Evolutionary conservation across 2,329 filamentous ascomycete genomes (phyloP), one percentile per base, ranked within the genome.

Genomic region (Cladophialophora exuberans): DNA sequence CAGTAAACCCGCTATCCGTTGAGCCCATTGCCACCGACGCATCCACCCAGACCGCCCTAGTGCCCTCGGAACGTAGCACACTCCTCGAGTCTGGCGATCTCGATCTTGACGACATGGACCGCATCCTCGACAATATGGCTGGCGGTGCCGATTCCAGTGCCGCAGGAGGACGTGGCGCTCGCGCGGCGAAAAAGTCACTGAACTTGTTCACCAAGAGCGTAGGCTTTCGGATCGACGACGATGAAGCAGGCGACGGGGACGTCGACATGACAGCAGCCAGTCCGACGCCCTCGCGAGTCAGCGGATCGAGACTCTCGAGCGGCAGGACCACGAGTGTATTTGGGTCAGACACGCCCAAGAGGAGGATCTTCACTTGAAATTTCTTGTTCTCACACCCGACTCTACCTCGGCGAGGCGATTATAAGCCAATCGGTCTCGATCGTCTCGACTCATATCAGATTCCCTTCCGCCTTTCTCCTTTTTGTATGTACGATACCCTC

Each of bases 71-170:
- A 43, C 73, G 77, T n/a, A n/a, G n/a, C 57, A 57, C 70, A 25
- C 71, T 72, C 62, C 68, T 78, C 10, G 70, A 63, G 39, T 67
- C 67, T 41, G 75, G 75, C 38, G 72, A 76, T 49, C 68, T 79
- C 13, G 75, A 76, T 54, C 68, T 79, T 13, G 70, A 76, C 36
- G 76, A 74, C 42, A 77, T 79, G 74, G 74, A 75, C 52, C 70
- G 75, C 17, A 64, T 78, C 3, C 62, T 79, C 31, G 73, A 69
- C 23, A 70, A 70, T 35, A 78, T 78, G 74, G 54, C n/a, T n/a
- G n/a, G n/a, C n/a, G n/a, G n/a, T n/a, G n/a, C n/a, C n/a, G n/a
- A n/a, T n/a, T n/a, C n/a, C n/a, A n/a, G n/a, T n/a, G n/a, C n/a
- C n/a, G n/a, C n/a, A n/a, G n/a, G n/a, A n/a, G n/a, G n/a, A n/a